Evolutionary conservation across 2,329 filamentous ascomycete species (phyloP), one percentile per base, ranked within the genome.

Genomic region (Exophiala aquamarina): DNA sequence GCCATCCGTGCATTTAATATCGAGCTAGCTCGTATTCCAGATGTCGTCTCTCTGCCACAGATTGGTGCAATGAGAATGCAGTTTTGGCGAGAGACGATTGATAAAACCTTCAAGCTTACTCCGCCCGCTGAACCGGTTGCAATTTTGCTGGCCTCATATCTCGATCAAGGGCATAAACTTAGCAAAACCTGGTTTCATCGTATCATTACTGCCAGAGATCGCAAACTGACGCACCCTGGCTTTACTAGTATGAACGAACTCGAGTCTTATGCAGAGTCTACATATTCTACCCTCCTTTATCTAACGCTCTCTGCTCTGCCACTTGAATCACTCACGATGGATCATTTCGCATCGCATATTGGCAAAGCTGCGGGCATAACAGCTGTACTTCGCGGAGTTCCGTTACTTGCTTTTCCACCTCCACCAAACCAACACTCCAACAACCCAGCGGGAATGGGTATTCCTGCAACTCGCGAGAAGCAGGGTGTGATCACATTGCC

Each of bases 121-220:
- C 91, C 93, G 1, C 90, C 91, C 1, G 89, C 90, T 61, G 91
- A 98, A 65, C 93, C 93, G 17, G 88, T 96, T 33, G 92, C 91
- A 49, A 80, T 95, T 21, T 75, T 97, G 4, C 77, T 98, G 1
- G 79, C 89, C 52, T 80, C 84, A 47, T 86, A 86, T 17, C 77
- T 94, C 13, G 77, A 82, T 21, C 68, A 60, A 56, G 61, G 58
- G 18, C 32, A 46, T 69, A 73, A 70, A 11, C 71, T 83, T 52
- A 83, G 76, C 68, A 86, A 83, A 62, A 86, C 84, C 62, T 90
- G 87, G 86, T 73, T 89, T 26, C 76, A 82, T 44, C 82, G 90
- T 40, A 74, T 97, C 57, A 84, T 97, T 61, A 84, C 78, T 62
- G 86, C 89, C 3, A 78, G 93, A 42, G 89, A 94, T 67, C 84